phyloP scores from a whole-genome alignment of 2,329 filamentous ascomycete species.

The Myriosclerotinia scirpicola region DNA sequence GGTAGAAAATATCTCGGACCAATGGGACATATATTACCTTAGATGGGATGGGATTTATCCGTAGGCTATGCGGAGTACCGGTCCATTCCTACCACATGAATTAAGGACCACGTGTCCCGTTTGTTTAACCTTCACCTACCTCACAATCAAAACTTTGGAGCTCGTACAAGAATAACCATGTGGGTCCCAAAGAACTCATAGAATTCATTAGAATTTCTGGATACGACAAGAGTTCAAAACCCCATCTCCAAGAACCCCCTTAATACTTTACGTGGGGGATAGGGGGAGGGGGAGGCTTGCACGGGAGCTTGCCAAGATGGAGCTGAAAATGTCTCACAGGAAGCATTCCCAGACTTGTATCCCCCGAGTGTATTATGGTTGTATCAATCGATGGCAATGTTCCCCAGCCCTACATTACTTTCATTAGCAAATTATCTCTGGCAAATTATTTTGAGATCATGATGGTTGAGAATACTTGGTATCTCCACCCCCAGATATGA shows the following conservation, averaged over 20 bases:
- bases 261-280: not conserved
- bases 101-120: not conserved
- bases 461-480: not conserved
- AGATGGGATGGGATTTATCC: not conserved
- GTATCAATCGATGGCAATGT: not conserved
- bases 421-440: too few relatives aligned
- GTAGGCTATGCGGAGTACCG: not conserved
- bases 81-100: not conserved
- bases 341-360: not conserved
- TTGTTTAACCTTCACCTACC: not conserved
- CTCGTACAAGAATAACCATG: not conserved
- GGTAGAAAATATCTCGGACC: not conserved
- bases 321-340: conserved; percentile 19
- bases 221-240: not conserved
- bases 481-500: not conserved
- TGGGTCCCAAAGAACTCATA: not conserved
- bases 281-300: too few relatives aligned
- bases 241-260: not conserved
- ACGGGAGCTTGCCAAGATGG: conserved; percentile 9
- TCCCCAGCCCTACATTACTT: not conserved
- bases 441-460: not conserved
- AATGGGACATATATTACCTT: not conserved
- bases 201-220: not conserved
- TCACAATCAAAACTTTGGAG: too few relatives aligned
- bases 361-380: not conserved